Percentiles rank a stretch among this genome's conserved stretches.
These are phyloP conservation scores for Parastagonospora avenae DNA, from an alignment of 2,329 filamentous ascomycete species.

Conservation along the genomic window DNA sequence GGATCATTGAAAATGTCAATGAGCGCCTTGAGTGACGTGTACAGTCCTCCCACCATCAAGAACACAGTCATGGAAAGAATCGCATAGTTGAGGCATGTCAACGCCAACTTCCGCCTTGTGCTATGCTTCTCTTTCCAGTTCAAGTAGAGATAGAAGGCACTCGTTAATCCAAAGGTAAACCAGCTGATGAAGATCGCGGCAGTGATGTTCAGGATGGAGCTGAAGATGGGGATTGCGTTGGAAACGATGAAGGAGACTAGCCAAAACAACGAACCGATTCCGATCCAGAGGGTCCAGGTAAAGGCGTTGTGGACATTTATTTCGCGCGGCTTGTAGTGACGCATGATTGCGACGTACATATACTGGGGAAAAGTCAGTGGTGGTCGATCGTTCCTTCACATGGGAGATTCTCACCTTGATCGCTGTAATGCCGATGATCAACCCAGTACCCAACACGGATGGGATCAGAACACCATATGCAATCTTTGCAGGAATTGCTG, in stretches of 20 bases:
- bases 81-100: constrained; percentile 52
- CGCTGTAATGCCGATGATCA: constrained; percentile 71
- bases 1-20: constrained; percentile 36
- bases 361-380: constrained; percentile 41
- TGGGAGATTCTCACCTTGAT: constrained; percentile 49
- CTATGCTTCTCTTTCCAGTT: constrained; percentile 46
- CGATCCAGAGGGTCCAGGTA: constrained; percentile 66
- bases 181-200: constrained; percentile 64
- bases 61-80: constrained; percentile 45
- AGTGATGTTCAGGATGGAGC: constrained; percentile 66
- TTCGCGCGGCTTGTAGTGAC: constrained; percentile 33
- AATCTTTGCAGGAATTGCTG: constrained; percentile 62
- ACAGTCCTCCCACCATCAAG: constrained; percentile 23
- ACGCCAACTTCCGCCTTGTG: constrained; percentile 46
- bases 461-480: constrained; percentile 71
- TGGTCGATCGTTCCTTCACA: neutral
- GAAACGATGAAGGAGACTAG: constrained; percentile 58
- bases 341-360: constrained; percentile 67
- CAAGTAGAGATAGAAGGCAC: constrained; percentile 55
- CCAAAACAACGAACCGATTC: constrained; percentile 59
- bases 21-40: constrained; percentile 33
- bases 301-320: constrained; percentile 52
- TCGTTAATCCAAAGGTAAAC: constrained; percentile 63
- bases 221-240: constrained; percentile 61
- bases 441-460: constrained; percentile 72